Evolutionary conservation across 305 asterid genomes (phyloP), one percentile per base, ranked within the genome.

Genomic region (Solanum hybrid): DNA sequence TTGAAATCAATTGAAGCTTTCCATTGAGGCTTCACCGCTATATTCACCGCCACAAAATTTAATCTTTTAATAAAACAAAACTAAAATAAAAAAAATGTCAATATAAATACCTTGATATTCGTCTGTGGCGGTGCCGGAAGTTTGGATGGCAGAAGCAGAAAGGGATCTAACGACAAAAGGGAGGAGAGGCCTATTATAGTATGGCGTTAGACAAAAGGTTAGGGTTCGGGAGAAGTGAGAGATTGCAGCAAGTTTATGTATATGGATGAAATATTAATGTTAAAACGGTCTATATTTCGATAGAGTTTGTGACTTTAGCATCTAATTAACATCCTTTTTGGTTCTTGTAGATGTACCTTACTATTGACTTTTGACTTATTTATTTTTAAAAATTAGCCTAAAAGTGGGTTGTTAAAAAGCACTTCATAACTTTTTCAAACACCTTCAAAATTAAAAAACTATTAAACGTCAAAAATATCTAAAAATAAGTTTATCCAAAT

Each of bases 1-100:
- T 97, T 97, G 89, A 95, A 97, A 92, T 96, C 99, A 78, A 97
- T 93, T n/a, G 98, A 93, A 4, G 99, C 99, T 93, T 95, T 96
- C 99, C 98, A 97, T 85, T 96, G 98, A 88, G 94, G 94, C 89
- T 92, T 92, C 95, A 92, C 27, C 77, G 46, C 86, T 92, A 79
- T 79, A 85, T 92, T 92, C 95, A 92, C 27, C 77, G 60, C 86
- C 92, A 79, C 82, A 85, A 42, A 6, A 40, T 84, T 78, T 42
- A 81, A 26, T 35, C 40, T 27, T 88, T 86, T 24, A 40, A 20
- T n/a, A 72, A 46, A 17, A 84, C 24, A 56, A 51, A 3, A n/a
- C 10, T 24, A 26, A 40, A 71, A 6, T 5, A 20, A 88, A 11
- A 56, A 20, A 17, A 77, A 75, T 27, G n/a, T 24, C 10, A 22